Conservation (phyloP, 768 basidiomycete genomes). For the Suillus fuscotomentosus region DNA sequence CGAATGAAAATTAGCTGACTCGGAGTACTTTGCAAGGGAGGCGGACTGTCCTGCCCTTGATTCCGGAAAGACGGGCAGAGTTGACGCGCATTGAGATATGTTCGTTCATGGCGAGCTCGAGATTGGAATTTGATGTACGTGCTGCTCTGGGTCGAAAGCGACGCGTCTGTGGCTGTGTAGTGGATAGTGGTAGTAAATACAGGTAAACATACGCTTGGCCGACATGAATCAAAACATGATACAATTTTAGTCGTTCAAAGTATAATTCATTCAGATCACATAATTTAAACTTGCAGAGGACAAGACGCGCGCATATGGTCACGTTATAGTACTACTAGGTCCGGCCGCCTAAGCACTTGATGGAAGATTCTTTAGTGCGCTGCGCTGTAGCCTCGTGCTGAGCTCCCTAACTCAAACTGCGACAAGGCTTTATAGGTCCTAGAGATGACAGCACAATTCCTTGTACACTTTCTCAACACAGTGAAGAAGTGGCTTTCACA, state of each 20-base stretch:
- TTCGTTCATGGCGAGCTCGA: constrained; percentile 20
- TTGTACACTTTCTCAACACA: background rate
- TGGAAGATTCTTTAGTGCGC: no score
- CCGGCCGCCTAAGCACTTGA: no score
- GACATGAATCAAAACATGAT: no score
- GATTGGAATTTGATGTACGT: background rate
- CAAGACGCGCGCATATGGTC: no score
- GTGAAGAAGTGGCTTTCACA: background rate
- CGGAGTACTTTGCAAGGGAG: constrained; percentile 60
- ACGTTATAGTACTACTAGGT: no score
- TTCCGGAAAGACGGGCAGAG: constrained; percentile 52
- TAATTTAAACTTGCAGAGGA: no score
- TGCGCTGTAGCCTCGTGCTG: no score
- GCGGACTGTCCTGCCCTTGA: constrained; percentile 54
- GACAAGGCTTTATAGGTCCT: no score
- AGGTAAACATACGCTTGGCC: background rate
- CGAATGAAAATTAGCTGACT: constrained; percentile 30
- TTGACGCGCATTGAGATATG: constrained; percentile 55
- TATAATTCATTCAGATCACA: no score
- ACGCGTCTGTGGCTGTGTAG: background rate
- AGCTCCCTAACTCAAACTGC: no score
- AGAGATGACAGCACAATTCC: background rate
- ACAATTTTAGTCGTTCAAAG: no score
- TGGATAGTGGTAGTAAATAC: background rate
- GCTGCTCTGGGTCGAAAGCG: background rate